A percentile compares a stretch with the other conserved stretches of the same genome.
phyloP scores from a whole-genome alignment of 1,139 yeast species.

The Pneumocystis jirovecii region DNA sequence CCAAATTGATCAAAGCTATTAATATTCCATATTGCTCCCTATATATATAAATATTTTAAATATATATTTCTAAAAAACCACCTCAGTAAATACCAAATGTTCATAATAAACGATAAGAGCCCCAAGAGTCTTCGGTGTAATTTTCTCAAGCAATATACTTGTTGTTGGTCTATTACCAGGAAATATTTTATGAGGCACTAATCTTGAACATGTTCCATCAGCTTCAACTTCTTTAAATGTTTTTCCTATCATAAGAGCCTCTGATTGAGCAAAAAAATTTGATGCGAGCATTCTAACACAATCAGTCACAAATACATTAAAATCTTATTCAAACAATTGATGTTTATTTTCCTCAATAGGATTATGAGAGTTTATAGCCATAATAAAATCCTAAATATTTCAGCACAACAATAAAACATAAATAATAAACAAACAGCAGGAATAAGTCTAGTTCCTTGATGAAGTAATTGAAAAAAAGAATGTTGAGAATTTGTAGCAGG shows the following conservation, averaged over 20 bases:
- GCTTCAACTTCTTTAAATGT: conserved; percentile 65
- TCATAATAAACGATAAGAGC: conserved; percentile 94
- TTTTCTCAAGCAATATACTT: conserved; percentile 83
- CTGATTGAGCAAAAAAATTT: conserved; percentile 95
- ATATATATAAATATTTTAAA: background rate
- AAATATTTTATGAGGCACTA: conserved; percentile 91
- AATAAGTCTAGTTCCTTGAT: conserved; percentile 94
- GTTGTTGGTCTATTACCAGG: conserved; percentile 98
- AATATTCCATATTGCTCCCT: conserved; percentile 96
- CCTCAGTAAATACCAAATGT: conserved; percentile 85
- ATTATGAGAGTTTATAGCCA: conserved; percentile 96
- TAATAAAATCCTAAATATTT: conserved; percentile 42
- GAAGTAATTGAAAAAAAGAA: conserved; percentile 97
- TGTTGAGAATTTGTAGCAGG: conserved; percentile 99
- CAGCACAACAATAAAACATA: background rate
- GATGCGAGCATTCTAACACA: conserved; percentile 69
- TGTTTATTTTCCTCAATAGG: conserved; percentile 88
- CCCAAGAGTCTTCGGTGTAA: conserved; percentile 92
- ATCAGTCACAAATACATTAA: background rate
- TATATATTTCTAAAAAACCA: background rate
- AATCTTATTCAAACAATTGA: conserved; percentile 33
- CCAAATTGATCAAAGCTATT: conserved; percentile 99
- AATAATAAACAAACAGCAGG: conserved; percentile 42
- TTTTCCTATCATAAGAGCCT: conserved; percentile 95
- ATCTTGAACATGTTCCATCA: conserved; percentile 65